Evolutionary conservation across 2,329 filamentous ascomycete genomes (phyloP), one percentile per base, ranked within the genome.

Genomic region (Cordyceps tenuipes): DNA sequence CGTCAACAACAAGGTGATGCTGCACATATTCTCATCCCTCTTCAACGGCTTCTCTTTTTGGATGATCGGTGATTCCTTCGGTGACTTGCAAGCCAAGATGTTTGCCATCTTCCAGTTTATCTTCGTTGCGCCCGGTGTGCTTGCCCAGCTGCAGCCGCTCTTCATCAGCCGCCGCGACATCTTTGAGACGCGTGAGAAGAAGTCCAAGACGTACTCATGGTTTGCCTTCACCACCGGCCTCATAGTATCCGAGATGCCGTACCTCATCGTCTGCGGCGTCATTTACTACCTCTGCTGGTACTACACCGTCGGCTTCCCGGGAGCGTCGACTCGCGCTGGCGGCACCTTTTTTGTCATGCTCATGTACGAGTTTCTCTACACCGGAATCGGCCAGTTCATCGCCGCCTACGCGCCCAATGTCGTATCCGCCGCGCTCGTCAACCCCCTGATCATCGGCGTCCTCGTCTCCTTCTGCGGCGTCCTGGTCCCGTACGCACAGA

Each of bases 391-490:
- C 0, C 84, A 87, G 65, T 82, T 83, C 66, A 75, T 86, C n/a
- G 82, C 82, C 0, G 82, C 84, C 1, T 86, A 85, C 62, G 80
- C 82, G 0, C 83, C 83, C 0, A 85, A 83, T 63, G 82, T 78
- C 39, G 78, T 83, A 12, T 84, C 85, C 49, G 83, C 83, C 0
- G 74, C 81, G 0, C 74, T 86, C 5, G 77, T 79, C 62, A 85
- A 85, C 63, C 82, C 82, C 0, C 67, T 86, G 0, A 57, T 85
- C 12, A 72, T 86, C 59, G 77, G 79, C 67, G 70, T 84, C 46
- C 75, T 90, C 3, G 79, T 90, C 9, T 82, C 81, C 1, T 91
- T 92, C 75, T 91, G 87, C 65, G 89, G 89, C 63, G 86, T 91
- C 1, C 76, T 90, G 5, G 88, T 91, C 0, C 87, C 88, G 0